phyloP scores from a whole-genome alignment of 345 rosid species.

The Eucalyptus cloeziana region DNA sequence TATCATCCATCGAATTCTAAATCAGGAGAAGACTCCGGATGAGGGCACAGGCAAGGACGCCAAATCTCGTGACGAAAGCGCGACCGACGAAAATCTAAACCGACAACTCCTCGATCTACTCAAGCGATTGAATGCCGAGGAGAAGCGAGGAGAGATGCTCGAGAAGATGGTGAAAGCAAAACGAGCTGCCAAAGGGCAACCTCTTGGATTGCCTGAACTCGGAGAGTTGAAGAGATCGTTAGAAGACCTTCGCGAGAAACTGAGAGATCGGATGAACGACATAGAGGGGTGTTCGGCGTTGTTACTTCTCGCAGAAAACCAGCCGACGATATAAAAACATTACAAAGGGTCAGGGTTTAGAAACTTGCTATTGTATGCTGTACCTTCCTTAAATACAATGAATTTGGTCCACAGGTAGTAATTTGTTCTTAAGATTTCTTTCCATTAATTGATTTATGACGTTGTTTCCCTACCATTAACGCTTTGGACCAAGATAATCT shows the following conservation, averaged over 20 bases:
- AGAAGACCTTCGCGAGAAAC: slow-evolving; percentile 6
- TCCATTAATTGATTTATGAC: background rate
- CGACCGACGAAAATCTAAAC: background rate
- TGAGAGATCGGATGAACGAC: slow-evolving; percentile 2
- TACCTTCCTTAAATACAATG: background rate
- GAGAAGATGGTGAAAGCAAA: slow-evolving; percentile 10
- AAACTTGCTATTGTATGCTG: background rate
- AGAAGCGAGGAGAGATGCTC: slow-evolving; percentile 12
- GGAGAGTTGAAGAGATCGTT: slow-evolving; percentile 3
- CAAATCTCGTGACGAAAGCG: background rate
- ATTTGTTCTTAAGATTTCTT: background rate
- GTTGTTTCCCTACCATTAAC: background rate
- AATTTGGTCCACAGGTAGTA: background rate
- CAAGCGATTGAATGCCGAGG: slow-evolving; percentile 13
- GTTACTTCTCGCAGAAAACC: slow-evolving; percentile 5
- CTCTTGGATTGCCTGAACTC: slow-evolving; percentile 3
- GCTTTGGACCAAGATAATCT: background rate
- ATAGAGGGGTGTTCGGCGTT: slow-evolving; percentile 24
- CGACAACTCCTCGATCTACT: slow-evolving; percentile 1
- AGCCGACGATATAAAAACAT: background rate
- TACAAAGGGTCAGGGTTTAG: background rate
- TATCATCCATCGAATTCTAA: slow-evolving; percentile 20
- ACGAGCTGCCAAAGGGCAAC: background rate
- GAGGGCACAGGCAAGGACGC: background rate
- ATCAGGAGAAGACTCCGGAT: background rate